phyloP scores from a whole-genome alignment of 176 grass and related monocot species.

The Miscanthus lutarioriparius region DNA sequence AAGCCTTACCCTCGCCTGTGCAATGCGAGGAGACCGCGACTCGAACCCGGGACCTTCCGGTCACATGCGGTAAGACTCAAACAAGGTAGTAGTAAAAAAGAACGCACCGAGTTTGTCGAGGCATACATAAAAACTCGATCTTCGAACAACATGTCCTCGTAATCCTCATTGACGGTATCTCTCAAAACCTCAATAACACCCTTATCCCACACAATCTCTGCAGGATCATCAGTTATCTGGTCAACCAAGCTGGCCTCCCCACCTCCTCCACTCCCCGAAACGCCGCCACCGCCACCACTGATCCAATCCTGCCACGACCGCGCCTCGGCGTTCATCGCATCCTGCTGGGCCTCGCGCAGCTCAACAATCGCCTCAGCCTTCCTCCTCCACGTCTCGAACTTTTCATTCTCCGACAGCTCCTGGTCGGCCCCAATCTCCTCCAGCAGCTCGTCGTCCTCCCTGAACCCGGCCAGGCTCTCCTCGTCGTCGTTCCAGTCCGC shows the following conservation, averaged over 20 bases:
- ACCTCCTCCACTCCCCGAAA: conserved; percentile 46
- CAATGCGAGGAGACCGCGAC: too few relatives aligned
- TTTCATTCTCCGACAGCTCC: conserved; percentile 60
- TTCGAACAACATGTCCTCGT: conserved; percentile 80
- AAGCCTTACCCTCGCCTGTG: too few relatives aligned
- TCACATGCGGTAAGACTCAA: too few relatives aligned
- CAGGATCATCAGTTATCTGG: conserved; percentile 60
- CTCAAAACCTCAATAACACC: conserved; percentile 53
- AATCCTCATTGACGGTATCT: conserved; percentile 53
- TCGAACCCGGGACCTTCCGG: too few relatives aligned
- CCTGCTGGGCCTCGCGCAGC: conserved; percentile 69
- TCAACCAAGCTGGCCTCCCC: conserved; percentile 21
- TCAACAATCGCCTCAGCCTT: conserved; percentile 86
- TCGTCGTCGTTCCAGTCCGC: conserved; percentile 58
- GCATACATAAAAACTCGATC: conserved; percentile 84
- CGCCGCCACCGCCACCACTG: conserved; percentile 31
- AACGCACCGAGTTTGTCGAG: conserved; percentile 68
- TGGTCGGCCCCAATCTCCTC: conserved; percentile 38
- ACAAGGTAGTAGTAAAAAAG: background rate
- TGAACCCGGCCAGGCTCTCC: conserved; percentile 53
- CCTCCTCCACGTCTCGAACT: conserved; percentile 84
- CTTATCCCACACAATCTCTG: conserved; percentile 63
- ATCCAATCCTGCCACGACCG: conserved; percentile 88
- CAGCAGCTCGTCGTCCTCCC: conserved; percentile 47
- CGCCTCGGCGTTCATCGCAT: conserved; percentile 55